phyloP scores from a whole-genome alignment of 345 rosid genomes.

The Excoecaria cochinchinensis region DNA sequence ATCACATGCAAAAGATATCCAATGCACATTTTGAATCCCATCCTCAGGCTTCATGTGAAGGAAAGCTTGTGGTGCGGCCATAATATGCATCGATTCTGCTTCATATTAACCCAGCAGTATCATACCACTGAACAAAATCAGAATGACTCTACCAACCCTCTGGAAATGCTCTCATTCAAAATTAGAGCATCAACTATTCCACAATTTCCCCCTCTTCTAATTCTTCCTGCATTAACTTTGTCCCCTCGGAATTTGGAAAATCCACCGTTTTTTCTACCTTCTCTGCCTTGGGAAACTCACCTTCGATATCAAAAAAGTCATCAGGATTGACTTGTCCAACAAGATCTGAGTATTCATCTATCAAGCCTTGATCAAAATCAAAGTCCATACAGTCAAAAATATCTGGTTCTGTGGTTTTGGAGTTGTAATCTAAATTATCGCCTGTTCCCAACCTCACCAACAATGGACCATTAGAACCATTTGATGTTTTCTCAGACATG shows the following conservation, averaged over 20 bases:
- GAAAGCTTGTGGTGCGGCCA: neutral
- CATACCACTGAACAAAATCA: neutral
- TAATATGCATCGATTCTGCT: neutral
- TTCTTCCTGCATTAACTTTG: conserved; percentile 36
- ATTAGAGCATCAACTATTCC: conserved; percentile 27
- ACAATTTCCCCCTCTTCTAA: conserved; percentile 87
- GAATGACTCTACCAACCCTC: neutral
- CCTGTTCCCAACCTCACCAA: conserved; percentile 15
- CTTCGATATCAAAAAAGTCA: conserved; percentile 68
- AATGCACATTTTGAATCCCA: neutral
- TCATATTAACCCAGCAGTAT: neutral
- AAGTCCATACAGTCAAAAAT: conserved; percentile 38
- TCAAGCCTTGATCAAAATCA: conserved; percentile 65
- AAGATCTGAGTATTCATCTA: conserved; percentile 66
- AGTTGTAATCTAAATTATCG: conserved; percentile 10
- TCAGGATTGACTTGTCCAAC: conserved; percentile 62
- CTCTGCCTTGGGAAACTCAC: conserved; percentile 41
- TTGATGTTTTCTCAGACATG: conserved; percentile 17
- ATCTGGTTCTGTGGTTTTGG: conserved; percentile 12
- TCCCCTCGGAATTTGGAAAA: conserved; percentile 23
- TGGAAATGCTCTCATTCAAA: neutral
- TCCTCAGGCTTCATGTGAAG: neutral
- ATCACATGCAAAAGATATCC: neutral
- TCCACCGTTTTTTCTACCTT: conserved; percentile 30
- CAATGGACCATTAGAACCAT: conserved; percentile 17